Evolutionary conservation across 495 filamentous ascomycete species (phyloP), one percentile per base, ranked within the genome.

Genomic region (Xylaria telfairii): DNA sequence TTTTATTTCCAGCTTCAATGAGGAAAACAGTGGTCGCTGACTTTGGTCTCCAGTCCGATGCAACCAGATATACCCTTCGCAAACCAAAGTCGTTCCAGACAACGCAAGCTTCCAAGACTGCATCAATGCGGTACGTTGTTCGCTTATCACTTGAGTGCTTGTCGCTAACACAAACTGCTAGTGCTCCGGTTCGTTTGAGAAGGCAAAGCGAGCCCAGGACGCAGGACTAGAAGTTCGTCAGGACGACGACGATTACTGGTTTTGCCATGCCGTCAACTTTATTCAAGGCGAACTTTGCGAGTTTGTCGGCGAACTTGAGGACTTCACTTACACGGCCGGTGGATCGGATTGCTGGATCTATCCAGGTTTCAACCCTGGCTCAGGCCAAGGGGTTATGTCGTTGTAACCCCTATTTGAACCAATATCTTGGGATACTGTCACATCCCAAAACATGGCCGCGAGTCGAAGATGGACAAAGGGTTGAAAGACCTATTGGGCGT

Each of bases 171-270:
- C 32, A 30, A 12, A 54, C 30, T 28, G 1, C 51, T 30, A 54
- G 51, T 59, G 56, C 56, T 10, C 56, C 2, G 56, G 56, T 34
- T 37, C 56, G 4, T 59, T 59, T 10, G 56, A 59, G 8, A 59
- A 59, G 5, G 56, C 56, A 34, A 59, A 59, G 32, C 30, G 56
- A 32, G 56, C 56, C 30, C 17, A n/a, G 17, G 32, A 59, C n/a
- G 30, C 30, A 37, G 56, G 56, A 32, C 28, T 59, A 21, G 30
- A 59, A 10, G 32, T 59, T 37, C 28, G 56, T 19, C 56, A 59
- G 32, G 56, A 59, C 30, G 56, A 59, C 30, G 56, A 59, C 10
- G 51, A 30, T 28, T 59, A 59, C 19, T 59, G 56, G 56, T 59
- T 59, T 37, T 59, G 56, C 2, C 56, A 59, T 37, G 56, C 56